These are phyloP conservation scores for Xylariales sp. DNA, from an alignment of 2,329 filamentous ascomycete genomes.

Conservation along the genomic window DNA sequence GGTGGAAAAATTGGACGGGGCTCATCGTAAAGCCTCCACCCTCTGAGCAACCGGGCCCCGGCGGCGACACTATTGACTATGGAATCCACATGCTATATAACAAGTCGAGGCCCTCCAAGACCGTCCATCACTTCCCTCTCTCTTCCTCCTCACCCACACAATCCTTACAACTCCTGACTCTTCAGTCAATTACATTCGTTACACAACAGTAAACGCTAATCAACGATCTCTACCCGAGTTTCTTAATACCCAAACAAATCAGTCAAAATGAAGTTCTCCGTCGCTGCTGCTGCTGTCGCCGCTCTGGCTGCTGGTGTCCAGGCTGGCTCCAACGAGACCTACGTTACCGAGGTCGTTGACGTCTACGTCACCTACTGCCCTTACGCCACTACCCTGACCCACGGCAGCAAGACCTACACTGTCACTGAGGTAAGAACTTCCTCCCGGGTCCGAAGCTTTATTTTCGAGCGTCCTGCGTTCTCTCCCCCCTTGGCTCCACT, in stretches of 20 bases:
- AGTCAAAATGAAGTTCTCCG: constrained; percentile 63
- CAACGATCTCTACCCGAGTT: constrained; percentile 18
- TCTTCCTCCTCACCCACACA: constrained; percentile 48
- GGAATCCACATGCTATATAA: too few species aligned
- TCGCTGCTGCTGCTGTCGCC: constrained; percentile 49
- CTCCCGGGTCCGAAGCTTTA: neutral
- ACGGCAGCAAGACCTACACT: constrained; percentile 64
- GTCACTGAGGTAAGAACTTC: constrained; percentile 52
- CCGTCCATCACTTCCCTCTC: constrained; percentile 28
- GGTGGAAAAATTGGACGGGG: too few species aligned
- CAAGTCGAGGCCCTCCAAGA: too few species aligned
- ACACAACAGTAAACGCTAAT: constrained; percentile 15
- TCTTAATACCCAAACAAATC: constrained; percentile 39
- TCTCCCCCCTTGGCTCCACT: too few species aligned
- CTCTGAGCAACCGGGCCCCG: too few species aligned
- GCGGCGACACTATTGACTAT: too few species aligned
- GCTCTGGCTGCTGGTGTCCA: constrained; percentile 31
- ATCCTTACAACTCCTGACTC: constrained; percentile 43
- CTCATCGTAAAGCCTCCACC: too few species aligned
- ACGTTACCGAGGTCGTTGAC: constrained; percentile 66
- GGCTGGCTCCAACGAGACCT: constrained; percentile 40
- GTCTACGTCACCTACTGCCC: constrained; percentile 71
- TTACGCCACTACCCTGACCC: constrained; percentile 56
- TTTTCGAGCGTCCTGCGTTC: neutral
- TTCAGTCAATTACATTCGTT: constrained; percentile 59